Evolutionary conservation across 768 basidiomycete genomes (phyloP).

Genomic region (Mycena floridula): DNA sequence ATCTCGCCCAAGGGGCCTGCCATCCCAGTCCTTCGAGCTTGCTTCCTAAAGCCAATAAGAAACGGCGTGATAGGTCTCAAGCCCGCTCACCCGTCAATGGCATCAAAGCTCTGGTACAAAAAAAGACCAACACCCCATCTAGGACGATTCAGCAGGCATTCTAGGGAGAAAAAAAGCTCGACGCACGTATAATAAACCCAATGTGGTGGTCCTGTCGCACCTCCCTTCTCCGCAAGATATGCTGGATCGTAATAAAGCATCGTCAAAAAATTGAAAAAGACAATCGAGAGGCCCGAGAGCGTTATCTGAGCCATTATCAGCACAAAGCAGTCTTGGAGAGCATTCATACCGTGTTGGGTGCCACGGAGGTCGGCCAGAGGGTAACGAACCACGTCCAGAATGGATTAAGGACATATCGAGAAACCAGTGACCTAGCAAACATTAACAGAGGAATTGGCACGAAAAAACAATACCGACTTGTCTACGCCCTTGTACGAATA

Average conservation of each 20-base stretch:
- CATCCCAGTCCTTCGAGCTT: constrained; percentile 94
- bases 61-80: constrained; percentile 10
- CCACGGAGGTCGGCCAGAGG: constrained; percentile 77
- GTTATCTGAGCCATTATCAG: constrained; percentile 64
- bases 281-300: constrained; percentile 73
- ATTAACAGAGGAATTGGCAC: constrained; percentile 4
- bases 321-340: constrained; percentile 1
- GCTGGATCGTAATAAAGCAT: constrained; percentile 79
- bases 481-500: constrained; percentile 81
- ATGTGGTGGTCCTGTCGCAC: constrained; percentile 54
- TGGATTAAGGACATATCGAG: constrained; percentile 70
- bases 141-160: neutral
- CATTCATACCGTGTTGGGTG: constrained; percentile 80
- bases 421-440: constrained; percentile 58
- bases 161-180: neutral
- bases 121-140: constrained; percentile 91
- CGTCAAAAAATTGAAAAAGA: constrained; percentile 80
- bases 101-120: constrained; percentile 84
- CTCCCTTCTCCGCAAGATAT: constrained; percentile 65
- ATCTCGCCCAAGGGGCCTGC: constrained; percentile 96
- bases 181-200: constrained; percentile 91
- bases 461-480: constrained; percentile 33
- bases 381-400: constrained; percentile 93
- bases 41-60: constrained; percentile 53
- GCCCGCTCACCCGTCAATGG: constrained; percentile 72